These are phyloP conservation scores for Suillus paluster DNA, from an alignment of 768 basidiomycete genomes.

Conservation along the genomic window DNA sequence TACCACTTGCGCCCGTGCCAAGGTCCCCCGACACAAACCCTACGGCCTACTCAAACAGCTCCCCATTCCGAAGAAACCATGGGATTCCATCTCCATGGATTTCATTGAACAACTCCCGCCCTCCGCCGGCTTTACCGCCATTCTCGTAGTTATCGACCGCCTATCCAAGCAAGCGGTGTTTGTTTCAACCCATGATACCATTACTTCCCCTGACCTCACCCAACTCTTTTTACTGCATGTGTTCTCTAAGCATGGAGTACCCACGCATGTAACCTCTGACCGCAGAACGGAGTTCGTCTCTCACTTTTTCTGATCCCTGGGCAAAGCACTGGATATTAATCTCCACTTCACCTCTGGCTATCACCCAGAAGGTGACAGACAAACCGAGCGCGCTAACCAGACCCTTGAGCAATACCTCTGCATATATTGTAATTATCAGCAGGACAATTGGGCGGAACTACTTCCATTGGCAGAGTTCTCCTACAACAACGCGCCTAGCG, in stretches of 20 bases:
- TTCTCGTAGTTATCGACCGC: too few species aligned
- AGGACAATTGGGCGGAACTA: constrained; percentile 39
- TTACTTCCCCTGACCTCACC: constrained; percentile 16
- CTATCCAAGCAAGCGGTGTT: constrained; percentile 11
- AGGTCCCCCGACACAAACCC: too few species aligned
- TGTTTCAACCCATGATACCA: constrained; percentile 14
- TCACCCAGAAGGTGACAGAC: constrained; percentile 28
- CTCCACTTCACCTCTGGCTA: constrained; percentile 29
- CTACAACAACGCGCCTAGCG: constrained; percentile 32
- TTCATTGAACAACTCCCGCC: too few species aligned
- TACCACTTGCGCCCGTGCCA: too few species aligned
- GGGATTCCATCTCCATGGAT: neutral
- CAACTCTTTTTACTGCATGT: constrained; percentile 16
- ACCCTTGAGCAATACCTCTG: too few species aligned
- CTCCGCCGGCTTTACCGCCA: too few species aligned
- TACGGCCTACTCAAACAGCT: too few species aligned
- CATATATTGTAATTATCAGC: too few species aligned
- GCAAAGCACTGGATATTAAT: constrained; percentile 27
- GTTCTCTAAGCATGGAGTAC: constrained; percentile 32
- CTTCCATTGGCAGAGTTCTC: constrained; percentile 38
- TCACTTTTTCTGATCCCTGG: constrained; percentile 34
- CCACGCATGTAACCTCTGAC: too few species aligned
- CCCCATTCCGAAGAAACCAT: neutral
- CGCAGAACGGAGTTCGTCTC: too few species aligned
- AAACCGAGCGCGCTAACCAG: constrained; percentile 24